Evolutionary conservation across 2,329 filamentous ascomycete species (phyloP), one percentile per base, ranked within the genome.

Genomic region (Meredithiella fracta): DNA sequence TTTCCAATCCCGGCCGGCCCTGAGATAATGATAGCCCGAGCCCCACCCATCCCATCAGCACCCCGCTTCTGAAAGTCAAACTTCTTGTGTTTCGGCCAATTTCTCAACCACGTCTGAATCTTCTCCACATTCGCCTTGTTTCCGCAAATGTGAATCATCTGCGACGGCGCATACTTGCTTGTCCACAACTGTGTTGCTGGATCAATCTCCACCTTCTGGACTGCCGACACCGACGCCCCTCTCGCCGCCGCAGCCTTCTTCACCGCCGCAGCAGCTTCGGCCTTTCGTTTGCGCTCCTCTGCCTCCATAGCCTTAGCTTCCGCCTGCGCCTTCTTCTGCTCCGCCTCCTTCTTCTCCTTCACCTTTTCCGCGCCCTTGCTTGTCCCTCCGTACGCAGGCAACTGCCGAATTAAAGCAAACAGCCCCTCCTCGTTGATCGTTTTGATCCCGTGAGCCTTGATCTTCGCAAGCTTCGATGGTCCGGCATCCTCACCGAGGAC

Each of bases 1-100:
- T 98, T 98, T 62, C 92, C 92, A 61, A 98, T 95, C 17, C 92
- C 92, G 29, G 92, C 92, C 15, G 92, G 91, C 0, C 92, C 92
- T 62, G 94, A 90, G 55, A 98, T 83, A 66, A 97, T 94, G 61
- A 97, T 83, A n/a, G 91, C 87, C 60, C 92, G 83, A 63, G 85
- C 86, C 0, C 77, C 76, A 34, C 91, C 91, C 66, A 83, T 83
- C 1, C 90, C 92, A 67, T 97, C 90, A 8, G 85, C 76, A 0
- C 92, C 92, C 58, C 82, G 79, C 63, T 83, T 79, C 66, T 89
- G 84, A 68, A 98, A 98, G 53, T 85, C 75, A 59, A 80, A 84
- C 65, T 86, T 88, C 57, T 86, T 83, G 56, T 79, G 80, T 66
- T 85, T 86, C 20, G 79, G 79, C 80, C 91, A 98, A 60, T 82